These are phyloP conservation scores for Pterulicium gracile DNA, from an alignment of 1,284 basidiomycete species.

Conservation along the genomic window DNA sequence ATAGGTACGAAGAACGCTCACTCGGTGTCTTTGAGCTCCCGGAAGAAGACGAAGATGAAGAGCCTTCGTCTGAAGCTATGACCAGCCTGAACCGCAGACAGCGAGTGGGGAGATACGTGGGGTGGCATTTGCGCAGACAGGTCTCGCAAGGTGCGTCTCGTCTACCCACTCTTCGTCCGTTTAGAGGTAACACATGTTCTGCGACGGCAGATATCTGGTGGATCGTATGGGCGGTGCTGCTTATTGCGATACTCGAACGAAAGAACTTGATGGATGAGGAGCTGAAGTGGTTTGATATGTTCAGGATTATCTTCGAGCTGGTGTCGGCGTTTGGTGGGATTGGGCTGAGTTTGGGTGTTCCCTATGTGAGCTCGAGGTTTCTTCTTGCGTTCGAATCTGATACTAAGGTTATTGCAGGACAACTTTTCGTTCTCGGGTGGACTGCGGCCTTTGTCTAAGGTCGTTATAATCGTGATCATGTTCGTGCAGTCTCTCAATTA, in stretches of 20 bases:
- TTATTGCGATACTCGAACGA: constrained; percentile 63
- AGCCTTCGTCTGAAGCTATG: constrained; percentile 27
- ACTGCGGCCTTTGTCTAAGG: constrained; percentile 58
- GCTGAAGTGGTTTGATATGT: constrained; percentile 59
- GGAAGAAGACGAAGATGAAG: constrained; percentile 36
- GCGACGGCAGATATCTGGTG: constrained; percentile 38
- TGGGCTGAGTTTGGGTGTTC: constrained; percentile 62
- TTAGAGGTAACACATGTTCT: neutral
- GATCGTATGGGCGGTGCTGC: constrained; percentile 50
- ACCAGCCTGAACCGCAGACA: constrained; percentile 36
- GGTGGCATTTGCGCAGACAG: constrained; percentile 60
- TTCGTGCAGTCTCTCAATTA: constrained; percentile 17
- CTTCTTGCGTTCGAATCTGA: neutral
- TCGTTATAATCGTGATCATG: constrained; percentile 71
- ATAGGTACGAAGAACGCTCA: constrained; percentile 56
- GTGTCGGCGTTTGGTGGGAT: constrained; percentile 64
- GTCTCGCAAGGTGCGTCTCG: constrained; percentile 32
- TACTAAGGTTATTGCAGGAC: constrained; percentile 14
- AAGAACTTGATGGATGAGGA: constrained; percentile 40
- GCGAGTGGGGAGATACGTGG: constrained; percentile 28
- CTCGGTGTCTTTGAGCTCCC: constrained; percentile 53
- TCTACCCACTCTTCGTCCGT: neutral
- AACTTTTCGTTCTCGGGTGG: constrained; percentile 58
- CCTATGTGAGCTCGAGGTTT: constrained; percentile 25
- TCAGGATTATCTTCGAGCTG: constrained; percentile 51